Conservation (phyloP, 805 yeast species). For the Torulaspora maleeae region DNA sequence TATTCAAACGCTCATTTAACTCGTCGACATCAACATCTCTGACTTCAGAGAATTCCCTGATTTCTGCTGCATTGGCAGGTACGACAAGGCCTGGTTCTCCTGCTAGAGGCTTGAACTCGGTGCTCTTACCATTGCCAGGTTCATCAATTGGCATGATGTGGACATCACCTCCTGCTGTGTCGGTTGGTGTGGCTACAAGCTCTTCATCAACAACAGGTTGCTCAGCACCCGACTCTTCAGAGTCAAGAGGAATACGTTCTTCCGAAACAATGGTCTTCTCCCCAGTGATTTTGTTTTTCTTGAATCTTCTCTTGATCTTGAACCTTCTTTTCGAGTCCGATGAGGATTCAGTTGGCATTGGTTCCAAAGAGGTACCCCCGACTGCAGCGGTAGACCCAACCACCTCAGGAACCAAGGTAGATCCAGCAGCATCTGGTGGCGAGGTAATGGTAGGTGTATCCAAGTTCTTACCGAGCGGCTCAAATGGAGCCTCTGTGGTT, state of each 20-base stretch:
- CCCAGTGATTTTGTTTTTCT: constrained; percentile 40
- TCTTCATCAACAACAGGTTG: constrained; percentile 21
- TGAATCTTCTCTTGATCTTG: constrained; percentile 38
- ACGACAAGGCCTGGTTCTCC: constrained; percentile 69
- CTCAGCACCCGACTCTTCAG: constrained; percentile 16
- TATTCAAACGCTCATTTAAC: constrained; percentile 45
- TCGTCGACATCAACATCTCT: constrained; percentile 53
- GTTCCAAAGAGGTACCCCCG: constrained; percentile 5
- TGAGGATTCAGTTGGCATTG: constrained; percentile 3
- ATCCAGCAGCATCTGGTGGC: neutral
- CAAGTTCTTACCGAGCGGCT: neutral
- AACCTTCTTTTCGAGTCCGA: constrained; percentile 27
- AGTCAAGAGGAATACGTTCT: constrained; percentile 14
- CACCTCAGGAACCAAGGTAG: constrained; percentile 41
- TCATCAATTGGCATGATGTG: constrained; percentile 41
- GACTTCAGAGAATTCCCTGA: constrained; percentile 59
- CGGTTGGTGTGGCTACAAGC: constrained; percentile 16
- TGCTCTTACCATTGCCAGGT: constrained; percentile 46
- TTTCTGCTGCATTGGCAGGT: constrained; percentile 53
- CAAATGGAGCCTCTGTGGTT: constrained; percentile 6
- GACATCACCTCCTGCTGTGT: constrained; percentile 20
- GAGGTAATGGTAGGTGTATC: constrained; percentile 1
- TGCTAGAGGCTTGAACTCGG: constrained; percentile 29
- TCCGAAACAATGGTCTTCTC: constrained; percentile 37
- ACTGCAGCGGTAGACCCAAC: constrained; percentile 38